Evolutionary conservation across 192 early-diverging fungal species (phyloP).

Genomic region (Entrophospora sp.): DNA sequence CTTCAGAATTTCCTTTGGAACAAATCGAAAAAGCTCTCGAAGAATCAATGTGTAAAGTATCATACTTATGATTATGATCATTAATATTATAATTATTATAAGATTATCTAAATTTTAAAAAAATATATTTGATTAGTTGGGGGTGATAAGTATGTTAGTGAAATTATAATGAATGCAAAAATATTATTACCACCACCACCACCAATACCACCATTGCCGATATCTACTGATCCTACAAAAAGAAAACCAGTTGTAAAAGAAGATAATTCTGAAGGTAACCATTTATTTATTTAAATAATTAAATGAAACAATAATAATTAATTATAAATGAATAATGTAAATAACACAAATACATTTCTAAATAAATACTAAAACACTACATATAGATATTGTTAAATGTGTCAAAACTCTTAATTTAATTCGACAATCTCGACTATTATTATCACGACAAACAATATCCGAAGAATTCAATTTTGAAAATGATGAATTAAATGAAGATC

Average conservation of each 20-base stretch:
- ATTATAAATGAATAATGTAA: background rate
- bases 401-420: background rate
- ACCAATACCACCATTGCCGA: background rate
- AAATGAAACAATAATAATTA: background rate
- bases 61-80: background rate
- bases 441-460: background rate
- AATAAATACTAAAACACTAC: too few relatives aligned
- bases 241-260: background rate
- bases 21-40: slow-evolving; percentile 22
- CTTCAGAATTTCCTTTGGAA: slow-evolving; percentile 19
- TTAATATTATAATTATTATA: background rate
- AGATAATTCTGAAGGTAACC: background rate
- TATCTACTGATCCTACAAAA: background rate
- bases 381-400: background rate
- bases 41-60: slow-evolving; percentile 27
- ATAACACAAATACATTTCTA: too few relatives aligned
- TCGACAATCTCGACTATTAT: slow-evolving; percentile 1
- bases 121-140: background rate
- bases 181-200: slow-evolving; percentile 4
- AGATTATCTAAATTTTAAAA: background rate
- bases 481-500: too few relatives aligned
- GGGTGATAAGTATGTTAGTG: slow-evolving; percentile 8
- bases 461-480: background rate
- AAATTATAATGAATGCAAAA: slow-evolving; percentile 17
- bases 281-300: background rate